Evolutionary conservation across 2,329 filamentous ascomycete genomes (phyloP).

Genomic region (Acarospora socialis): DNA sequence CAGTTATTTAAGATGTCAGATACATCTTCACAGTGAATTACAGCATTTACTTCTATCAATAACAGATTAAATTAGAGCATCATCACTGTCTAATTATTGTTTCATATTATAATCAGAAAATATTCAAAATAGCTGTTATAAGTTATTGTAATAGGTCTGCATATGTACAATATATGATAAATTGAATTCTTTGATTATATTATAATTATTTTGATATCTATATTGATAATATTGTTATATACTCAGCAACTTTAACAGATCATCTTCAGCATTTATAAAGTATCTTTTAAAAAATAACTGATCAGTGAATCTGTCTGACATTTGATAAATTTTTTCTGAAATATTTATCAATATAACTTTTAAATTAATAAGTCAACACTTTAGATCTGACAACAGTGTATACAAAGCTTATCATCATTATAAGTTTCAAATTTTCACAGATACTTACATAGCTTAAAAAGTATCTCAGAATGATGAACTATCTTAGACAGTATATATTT

Average conservation of each 20-base stretch:
- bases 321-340: no score
- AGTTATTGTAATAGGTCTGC: neutral
- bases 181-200: no score
- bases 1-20: neutral
- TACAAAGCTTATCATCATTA: neutral
- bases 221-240: no score
- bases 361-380: neutral
- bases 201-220: no score
- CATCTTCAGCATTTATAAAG: no score
- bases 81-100: neutral
- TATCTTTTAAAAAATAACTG: no score
- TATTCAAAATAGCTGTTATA: constrained; percentile 3
- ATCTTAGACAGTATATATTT: neutral
- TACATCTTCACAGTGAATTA: constrained; percentile 1
- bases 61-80: neutral
- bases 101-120: constrained; percentile 1
- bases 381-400: neutral
- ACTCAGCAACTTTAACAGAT: no score
- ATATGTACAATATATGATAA: no score
- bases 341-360: no score
- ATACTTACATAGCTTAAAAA: neutral
- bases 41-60: constrained; percentile 4
- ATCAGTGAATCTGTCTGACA: no score
- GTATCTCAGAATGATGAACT: neutral
- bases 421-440: neutral